Evolutionary conservation across 768 basidiomycete species (phyloP).

Genomic region (Mycena galericulata): DNA sequence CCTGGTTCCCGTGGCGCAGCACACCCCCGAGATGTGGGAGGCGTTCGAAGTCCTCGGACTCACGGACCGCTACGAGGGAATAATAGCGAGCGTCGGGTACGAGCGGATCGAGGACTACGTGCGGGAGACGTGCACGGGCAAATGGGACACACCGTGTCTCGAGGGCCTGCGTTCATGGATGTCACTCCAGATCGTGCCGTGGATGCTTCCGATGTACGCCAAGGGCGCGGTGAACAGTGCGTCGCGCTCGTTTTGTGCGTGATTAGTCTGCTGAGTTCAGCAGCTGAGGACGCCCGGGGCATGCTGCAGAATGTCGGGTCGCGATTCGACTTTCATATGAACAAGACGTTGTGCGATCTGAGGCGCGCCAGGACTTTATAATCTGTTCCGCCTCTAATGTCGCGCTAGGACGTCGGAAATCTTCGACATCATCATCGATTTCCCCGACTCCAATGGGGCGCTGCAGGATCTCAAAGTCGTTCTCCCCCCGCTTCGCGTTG

Average conservation of each 20-base stretch:
- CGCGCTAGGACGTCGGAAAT: slow-evolving; percentile 76
- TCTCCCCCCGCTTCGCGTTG: neutral
- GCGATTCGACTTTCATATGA: slow-evolving; percentile 92
- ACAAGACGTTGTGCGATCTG: slow-evolving; percentile 90
- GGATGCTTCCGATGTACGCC: slow-evolving; percentile 88
- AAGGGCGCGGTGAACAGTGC: slow-evolving; percentile 69
- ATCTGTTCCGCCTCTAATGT: neutral
- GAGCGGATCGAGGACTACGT: slow-evolving; percentile 87
- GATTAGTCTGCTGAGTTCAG: slow-evolving; percentile 20
- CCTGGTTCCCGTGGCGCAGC: slow-evolving; percentile 50
- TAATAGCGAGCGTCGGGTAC: slow-evolving; percentile 87
- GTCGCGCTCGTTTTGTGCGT: slow-evolving; percentile 35
- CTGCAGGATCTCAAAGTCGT: slow-evolving; percentile 86
- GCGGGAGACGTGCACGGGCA: slow-evolving; percentile 68
- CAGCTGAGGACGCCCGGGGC: slow-evolving; percentile 77
- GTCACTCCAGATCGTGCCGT: slow-evolving; percentile 80
- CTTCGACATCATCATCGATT: slow-evolving; percentile 97
- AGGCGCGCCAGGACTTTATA: slow-evolving; percentile 60
- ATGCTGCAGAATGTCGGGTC: slow-evolving; percentile 84
- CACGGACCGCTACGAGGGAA: slow-evolving; percentile 84
- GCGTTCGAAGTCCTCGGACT: slow-evolving; percentile 80
- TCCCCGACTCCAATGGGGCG: slow-evolving; percentile 87
- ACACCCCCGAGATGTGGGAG: slow-evolving; percentile 58
- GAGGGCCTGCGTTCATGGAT: slow-evolving; percentile 79
- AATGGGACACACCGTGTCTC: slow-evolving; percentile 79